Conservation (phyloP, 306 rosid species). For the Astragalus membranaceus region DNA sequence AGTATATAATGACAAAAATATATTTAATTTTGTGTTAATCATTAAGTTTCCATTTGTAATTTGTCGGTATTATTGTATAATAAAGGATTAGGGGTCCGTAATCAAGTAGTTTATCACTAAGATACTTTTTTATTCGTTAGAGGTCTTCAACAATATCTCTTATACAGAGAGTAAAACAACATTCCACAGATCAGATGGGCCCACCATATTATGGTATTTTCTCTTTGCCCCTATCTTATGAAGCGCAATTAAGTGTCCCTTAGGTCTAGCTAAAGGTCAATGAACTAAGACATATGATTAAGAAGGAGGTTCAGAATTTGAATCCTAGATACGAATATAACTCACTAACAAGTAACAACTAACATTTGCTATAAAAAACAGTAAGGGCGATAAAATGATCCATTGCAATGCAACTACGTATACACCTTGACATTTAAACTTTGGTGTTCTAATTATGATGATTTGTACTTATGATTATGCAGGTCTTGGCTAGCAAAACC, state of each 20-base stretch:
- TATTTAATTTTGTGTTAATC: background rate
- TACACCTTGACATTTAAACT: background rate
- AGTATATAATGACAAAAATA: background rate
- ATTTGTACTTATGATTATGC: conserved; percentile 13
- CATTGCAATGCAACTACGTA: background rate
- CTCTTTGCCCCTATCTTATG: background rate
- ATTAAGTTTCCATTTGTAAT: background rate
- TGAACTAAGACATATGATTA: too few relatives aligned
- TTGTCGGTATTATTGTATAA: background rate
- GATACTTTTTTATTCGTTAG: background rate
- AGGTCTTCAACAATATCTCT: background rate
- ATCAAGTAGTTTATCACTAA: background rate
- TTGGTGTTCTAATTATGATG: background rate
- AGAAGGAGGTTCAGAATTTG: too few relatives aligned
- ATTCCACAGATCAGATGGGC: background rate
- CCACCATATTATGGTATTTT: background rate
- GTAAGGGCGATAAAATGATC: background rate
- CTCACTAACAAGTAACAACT: too few relatives aligned
- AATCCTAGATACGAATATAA: too few relatives aligned
- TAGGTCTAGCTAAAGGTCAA: too few relatives aligned
- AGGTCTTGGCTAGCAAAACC: conserved; percentile 92
- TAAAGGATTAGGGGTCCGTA: background rate
- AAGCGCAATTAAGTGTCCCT: too few relatives aligned
- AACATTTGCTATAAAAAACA: too few relatives aligned
- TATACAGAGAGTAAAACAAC: background rate